These are phyloP conservation scores for Allium fistulosum DNA, from an alignment of 106 monocot species.

Conservation along the genomic window DNA sequence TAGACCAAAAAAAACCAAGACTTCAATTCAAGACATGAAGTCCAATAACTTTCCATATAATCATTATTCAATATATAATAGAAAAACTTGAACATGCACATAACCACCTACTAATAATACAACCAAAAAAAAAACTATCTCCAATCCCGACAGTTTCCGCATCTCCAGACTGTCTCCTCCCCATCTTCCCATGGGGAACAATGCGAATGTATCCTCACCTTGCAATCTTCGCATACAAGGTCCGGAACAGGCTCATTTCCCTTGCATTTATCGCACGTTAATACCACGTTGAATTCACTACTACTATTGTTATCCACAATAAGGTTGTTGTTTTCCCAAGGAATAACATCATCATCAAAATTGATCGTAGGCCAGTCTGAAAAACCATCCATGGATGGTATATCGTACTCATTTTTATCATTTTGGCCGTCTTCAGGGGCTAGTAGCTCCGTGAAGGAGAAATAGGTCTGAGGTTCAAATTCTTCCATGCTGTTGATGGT, in stretches of 20 bases:
- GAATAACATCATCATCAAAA: constrained; percentile 7
- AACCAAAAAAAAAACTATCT: constrained; percentile 9
- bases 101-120: too few species aligned
- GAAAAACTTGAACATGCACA: too few species aligned
- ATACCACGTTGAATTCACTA: neutral
- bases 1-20: too few species aligned
- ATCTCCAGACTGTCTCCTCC: constrained; percentile 47
- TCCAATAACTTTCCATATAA: too few species aligned
- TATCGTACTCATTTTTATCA: constrained; percentile 18
- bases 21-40: too few species aligned
- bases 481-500: constrained; percentile 18
- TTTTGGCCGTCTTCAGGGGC: constrained; percentile 31
- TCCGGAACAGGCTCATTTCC: constrained; percentile 30
- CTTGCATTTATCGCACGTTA: constrained; percentile 48
- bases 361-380: constrained; percentile 8
- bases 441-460: constrained; percentile 74
- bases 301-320: constrained; percentile 1
- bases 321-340: neutral
- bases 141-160: constrained; percentile 67
- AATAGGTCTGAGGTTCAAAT: constrained; percentile 91
- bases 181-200: constrained; percentile 69
- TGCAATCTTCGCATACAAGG: constrained; percentile 49
- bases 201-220: constrained; percentile 42
- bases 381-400: constrained; percentile 7
- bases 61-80: too few species aligned